Evolutionary conservation across 768 basidiomycete genomes (phyloP), one percentile per base, ranked within the genome.

Genomic region (Strobilomyces dryophilus): DNA sequence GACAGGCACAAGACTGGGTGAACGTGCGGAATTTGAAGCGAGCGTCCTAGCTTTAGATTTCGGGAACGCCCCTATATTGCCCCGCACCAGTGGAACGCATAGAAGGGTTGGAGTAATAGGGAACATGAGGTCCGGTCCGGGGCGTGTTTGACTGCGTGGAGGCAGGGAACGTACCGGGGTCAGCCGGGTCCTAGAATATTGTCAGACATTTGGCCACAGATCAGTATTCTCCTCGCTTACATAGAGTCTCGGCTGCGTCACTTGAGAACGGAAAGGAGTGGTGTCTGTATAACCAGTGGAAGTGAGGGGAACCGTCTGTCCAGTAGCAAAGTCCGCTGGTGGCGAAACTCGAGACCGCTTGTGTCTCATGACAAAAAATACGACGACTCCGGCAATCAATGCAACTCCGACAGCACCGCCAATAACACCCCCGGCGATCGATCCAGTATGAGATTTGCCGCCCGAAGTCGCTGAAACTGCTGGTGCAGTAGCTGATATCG

Each of bases 361-460:
- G 35, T 57, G 71, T 36, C 45, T 65, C 35, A 58, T 62, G 31
- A 68, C 56, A 56, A 76, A 73, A 73, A 77, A 83, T 49, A 75
- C 60, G 6, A 67, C 40, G 8, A 60, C 56, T 1, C 65, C 76
- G 6, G 60, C 74, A 12, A 83, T 66, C 42, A 78, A 55, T 8
- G 73, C 76, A 20, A 80, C 52, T n/a, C 65, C 73, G 24, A 80
- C 72, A 1, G 85, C 79, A n/a, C 85, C 84, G 36, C 84, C 85
- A 0, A 79, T 81, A 35, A 86, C 84, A 20, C 80, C 81, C 2
- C 83, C 83, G 3, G 79, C 74, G 35, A 86, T 85, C 8, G 81
- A 80, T 3, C 79, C 83, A 1, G 77, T 70, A 56, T 80, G 69
- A 17, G 57, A 50, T 20, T 15, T 51, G 21, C 36, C 54, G 43